Percentiles rank a stretch among this genome's conserved stretches.
Evolutionary conservation across 208 protist species (phyloP).

Genomic region (Naegleria fowleri): DNA sequence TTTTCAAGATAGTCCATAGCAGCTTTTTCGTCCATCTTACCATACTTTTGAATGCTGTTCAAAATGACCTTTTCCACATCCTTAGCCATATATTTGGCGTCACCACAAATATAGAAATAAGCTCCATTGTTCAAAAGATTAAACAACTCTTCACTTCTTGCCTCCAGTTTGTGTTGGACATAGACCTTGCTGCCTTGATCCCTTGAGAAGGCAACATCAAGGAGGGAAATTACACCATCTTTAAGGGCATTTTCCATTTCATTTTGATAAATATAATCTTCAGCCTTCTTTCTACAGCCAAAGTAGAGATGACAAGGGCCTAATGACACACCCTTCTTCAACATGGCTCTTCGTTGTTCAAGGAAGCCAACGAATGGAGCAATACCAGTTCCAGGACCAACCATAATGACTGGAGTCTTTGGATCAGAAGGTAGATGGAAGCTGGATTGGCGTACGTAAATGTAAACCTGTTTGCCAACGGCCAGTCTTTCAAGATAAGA

Average conservation of each 20-base stretch:
- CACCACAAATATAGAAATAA: constrained; percentile 77
- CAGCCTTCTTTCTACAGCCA: constrained; percentile 47
- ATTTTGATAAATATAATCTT: constrained; percentile 60
- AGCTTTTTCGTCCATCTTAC: constrained; percentile 52
- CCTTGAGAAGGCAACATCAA: constrained; percentile 74
- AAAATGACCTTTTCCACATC: constrained; percentile 74
- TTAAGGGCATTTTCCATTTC: constrained; percentile 40
- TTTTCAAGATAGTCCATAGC: constrained; percentile 63
- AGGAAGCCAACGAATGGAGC: constrained; percentile 88
- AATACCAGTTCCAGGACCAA: constrained; percentile 88
- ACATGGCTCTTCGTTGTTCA: constrained; percentile 52
- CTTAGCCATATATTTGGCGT: constrained; percentile 78
- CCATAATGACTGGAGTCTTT: constrained; percentile 77
- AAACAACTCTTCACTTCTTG: constrained; percentile 34
- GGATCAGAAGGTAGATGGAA: constrained; percentile 76
- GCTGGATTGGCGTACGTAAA: constrained; percentile 82
- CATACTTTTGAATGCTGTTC: constrained; percentile 57
- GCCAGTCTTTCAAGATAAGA: constrained; percentile 64
- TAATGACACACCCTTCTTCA: neutral
- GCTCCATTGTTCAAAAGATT: constrained; percentile 53
- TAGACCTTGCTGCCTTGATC: constrained; percentile 65
- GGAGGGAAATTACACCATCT: constrained; percentile 53
- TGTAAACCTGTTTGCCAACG: constrained; percentile 59
- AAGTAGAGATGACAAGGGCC: constrained; percentile 49
- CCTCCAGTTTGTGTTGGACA: constrained; percentile 46